Conservation (phyloP, 768 basidiomycete species). For the Leccinum longicurvipes region DNA sequence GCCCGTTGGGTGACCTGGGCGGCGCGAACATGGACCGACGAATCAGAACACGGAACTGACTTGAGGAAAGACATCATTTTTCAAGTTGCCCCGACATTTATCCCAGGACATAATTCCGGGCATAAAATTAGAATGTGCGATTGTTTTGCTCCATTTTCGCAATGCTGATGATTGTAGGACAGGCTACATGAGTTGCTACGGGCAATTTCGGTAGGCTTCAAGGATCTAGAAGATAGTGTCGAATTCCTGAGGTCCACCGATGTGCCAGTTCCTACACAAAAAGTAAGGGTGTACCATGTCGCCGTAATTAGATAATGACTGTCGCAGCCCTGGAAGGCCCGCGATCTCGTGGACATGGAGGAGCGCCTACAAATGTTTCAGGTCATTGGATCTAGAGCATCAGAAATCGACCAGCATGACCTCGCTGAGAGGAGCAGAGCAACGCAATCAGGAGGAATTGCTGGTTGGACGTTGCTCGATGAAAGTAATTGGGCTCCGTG, state of each 20-base stretch:
- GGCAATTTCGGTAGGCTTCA: constrained; percentile 17
- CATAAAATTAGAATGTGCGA: constrained; percentile 36
- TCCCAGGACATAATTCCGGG: constrained; percentile 33
- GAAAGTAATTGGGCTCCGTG: constrained; percentile 55
- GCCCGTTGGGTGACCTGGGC: constrained; percentile 72
- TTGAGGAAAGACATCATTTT: constrained; percentile 45
- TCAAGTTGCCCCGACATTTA: constrained; percentile 46
- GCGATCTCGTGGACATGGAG: constrained; percentile 54
- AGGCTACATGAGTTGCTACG: constrained; percentile 23
- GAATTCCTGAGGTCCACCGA: constrained; percentile 14
- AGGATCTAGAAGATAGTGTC: constrained; percentile 17
- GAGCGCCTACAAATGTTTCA: constrained; percentile 44
- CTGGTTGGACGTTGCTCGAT: constrained; percentile 56
- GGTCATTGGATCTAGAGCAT: constrained; percentile 10
- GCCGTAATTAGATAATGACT: constrained; percentile 1
- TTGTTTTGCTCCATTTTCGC: not conserved
- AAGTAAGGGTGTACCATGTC: constrained; percentile 9
- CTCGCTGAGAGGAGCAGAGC: not conserved
- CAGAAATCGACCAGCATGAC: not conserved
- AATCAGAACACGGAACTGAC: constrained; percentile 34
- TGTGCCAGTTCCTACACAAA: constrained; percentile 4
- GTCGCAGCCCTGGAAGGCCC: constrained; percentile 48
- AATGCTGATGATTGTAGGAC: constrained; percentile 6
- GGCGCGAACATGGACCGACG: constrained; percentile 38
- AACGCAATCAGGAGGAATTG: not conserved